A percentile compares a stretch with the other conserved stretches of the same genome.
These are phyloP conservation scores for Vararia minispora DNA, from an alignment of 768 basidiomycete genomes.

Conservation along the genomic window DNA sequence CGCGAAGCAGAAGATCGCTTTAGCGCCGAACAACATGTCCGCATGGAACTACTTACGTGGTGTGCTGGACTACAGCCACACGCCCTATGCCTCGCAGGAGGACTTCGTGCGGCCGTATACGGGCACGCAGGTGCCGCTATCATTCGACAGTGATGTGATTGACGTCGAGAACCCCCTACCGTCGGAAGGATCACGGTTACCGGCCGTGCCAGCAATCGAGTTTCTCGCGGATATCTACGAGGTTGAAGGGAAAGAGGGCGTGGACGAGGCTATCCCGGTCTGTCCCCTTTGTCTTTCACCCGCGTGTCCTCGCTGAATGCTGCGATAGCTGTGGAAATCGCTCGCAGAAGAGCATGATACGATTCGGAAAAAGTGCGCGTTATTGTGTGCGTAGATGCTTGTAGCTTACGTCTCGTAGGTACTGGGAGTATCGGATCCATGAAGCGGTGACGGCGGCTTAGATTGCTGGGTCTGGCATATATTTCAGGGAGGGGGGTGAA, in stretches of 20 bases:
- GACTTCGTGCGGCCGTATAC: constrained; percentile 63
- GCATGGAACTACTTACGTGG: constrained; percentile 97
- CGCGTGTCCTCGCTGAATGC: not conserved
- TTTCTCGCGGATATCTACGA: constrained; percentile 75
- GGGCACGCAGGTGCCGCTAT: constrained; percentile 16
- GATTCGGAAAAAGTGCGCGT: constrained; percentile 60
- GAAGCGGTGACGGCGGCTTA: constrained; percentile 24
- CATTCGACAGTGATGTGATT: constrained; percentile 32
- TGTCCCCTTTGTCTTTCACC: constrained; percentile 1
- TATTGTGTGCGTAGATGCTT: constrained; percentile 11
- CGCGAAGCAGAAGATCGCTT: constrained; percentile 70
- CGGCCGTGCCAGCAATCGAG: constrained; percentile 72
- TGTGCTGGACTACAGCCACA: constrained; percentile 48
- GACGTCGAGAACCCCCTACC: constrained; percentile 73
- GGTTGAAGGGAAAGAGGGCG: constrained; percentile 36
- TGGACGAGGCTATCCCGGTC: constrained; percentile 28
- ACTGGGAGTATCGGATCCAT: constrained; percentile 67
- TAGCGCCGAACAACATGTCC: constrained; percentile 87
- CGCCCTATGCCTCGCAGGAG: constrained; percentile 42
- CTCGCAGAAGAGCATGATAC: constrained; percentile 62
- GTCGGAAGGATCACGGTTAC: constrained; percentile 52
- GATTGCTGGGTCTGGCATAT: no score
- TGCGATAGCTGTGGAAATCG: constrained; percentile 52
- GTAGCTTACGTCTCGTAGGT: constrained; percentile 30
- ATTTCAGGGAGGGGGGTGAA: no score